Conservation (phyloP, 768 basidiomycete species). For the Auriscalpium vulgare region DNA sequence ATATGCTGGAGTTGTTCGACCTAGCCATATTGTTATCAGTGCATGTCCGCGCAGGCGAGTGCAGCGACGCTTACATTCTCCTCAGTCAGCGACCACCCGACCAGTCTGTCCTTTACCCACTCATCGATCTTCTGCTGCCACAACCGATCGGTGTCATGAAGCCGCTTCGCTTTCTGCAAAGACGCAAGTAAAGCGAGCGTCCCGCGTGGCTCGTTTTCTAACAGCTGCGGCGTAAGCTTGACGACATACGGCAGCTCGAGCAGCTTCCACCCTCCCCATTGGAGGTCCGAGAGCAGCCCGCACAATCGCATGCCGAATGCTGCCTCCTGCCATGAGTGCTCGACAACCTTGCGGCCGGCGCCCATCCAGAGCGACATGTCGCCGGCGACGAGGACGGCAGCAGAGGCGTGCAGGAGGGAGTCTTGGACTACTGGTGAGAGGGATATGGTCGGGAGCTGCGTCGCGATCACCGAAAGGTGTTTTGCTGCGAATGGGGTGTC, state of each 20-base stretch:
- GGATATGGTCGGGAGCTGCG: conserved; percentile 22
- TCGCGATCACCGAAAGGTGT: conserved; percentile 30
- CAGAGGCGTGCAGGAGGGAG: conserved; percentile 25
- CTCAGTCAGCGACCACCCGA: conserved; percentile 29
- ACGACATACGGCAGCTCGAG: conserved; percentile 54
- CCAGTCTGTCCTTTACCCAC: conserved; percentile 39
- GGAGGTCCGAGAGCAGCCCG: conserved; percentile 52
- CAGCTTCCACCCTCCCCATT: conserved; percentile 75
- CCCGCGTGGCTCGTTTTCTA: conserved; percentile 34
- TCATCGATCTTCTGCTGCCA: conserved; percentile 49
- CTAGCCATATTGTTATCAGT: conserved; percentile 22
- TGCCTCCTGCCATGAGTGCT: conserved; percentile 34
- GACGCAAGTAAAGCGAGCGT: conserved; percentile 44
- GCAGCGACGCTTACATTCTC: conserved; percentile 29
- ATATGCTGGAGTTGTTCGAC: conserved; percentile 46
- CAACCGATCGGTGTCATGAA: conserved; percentile 50
- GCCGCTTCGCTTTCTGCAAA: conserved; percentile 38
- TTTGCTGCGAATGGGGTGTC: conserved; percentile 19
- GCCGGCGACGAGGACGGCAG: conserved; percentile 32
- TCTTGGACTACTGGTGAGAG: conserved; percentile 21
- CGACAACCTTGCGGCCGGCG: conserved; percentile 47
- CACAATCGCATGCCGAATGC: conserved; percentile 47
- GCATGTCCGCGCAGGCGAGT: neutral
- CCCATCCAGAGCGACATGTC: conserved; percentile 34
- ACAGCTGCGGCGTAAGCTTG: conserved; percentile 38